A percentile compares a stretch with the other conserved stretches of the same genome.
These are phyloP conservation scores for Sporothrix brasiliensis DNA, from an alignment of 2,329 filamentous ascomycete species.

Conservation along the genomic window DNA sequence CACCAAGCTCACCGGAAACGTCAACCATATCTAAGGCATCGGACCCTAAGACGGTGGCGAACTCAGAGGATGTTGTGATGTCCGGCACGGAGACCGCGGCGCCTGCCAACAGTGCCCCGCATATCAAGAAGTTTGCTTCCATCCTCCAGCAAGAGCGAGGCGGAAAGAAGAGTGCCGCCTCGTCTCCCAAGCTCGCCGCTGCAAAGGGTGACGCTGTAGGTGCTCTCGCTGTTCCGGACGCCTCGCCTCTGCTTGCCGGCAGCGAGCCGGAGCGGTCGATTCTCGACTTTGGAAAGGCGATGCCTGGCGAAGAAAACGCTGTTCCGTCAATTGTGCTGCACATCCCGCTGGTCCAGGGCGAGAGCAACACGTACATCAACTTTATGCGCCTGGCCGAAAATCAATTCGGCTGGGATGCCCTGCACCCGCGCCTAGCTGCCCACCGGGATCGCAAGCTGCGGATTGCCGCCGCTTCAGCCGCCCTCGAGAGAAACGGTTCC, in stretches of 20 bases:
- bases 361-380: conserved; percentile 89
- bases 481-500: conserved; percentile 74
- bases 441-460: conserved; percentile 84
- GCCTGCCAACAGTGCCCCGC: conserved; percentile 33
- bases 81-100: conserved; percentile 33
- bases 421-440: conserved; percentile 88
- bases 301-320: conserved; percentile 60
- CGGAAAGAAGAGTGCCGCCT: conserved; percentile 46
- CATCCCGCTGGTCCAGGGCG: conserved; percentile 72
- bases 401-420: conserved; percentile 88
- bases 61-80: conserved; percentile 38
- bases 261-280: conserved; percentile 56
- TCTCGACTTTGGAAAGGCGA: conserved; percentile 63
- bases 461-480: conserved; percentile 85
- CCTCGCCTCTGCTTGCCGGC: conserved; percentile 42
- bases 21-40: conserved; percentile 29
- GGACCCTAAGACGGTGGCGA: conserved; percentile 36
- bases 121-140: conserved; percentile 52
- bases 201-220: conserved; percentile 50
- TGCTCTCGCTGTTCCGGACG: conserved; percentile 38
- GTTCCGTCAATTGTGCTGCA: conserved; percentile 81
- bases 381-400: conserved; percentile 93
- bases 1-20: neutral
- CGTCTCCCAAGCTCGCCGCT: conserved; percentile 55
- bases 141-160: conserved; percentile 50